Evolutionary conservation across 73 alveolate genomes (phyloP).

Genomic region (Paramecium tetraurelia): DNA sequence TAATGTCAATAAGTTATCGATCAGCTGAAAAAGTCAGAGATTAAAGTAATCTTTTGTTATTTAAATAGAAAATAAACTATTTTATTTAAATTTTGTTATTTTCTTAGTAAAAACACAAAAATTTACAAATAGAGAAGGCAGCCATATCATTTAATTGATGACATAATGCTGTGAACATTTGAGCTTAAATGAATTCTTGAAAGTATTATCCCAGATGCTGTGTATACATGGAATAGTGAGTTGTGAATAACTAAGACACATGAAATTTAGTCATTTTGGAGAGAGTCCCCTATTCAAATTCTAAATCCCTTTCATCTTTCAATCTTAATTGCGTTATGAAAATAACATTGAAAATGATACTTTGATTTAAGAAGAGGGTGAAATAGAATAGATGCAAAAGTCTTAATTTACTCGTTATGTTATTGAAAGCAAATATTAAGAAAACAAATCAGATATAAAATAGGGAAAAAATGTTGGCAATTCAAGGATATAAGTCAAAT

Average conservation of each 20-base stretch:
- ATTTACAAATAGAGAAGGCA: neutral
- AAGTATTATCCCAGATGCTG: neutral
- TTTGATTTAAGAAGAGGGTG: neutral
- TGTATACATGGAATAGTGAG: constrained; percentile 42
- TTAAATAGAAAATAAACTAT: constrained; percentile 4
- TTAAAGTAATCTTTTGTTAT: neutral
- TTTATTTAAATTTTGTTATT: constrained; percentile 1
- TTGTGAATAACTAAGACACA: neutral
- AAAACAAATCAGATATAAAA: neutral
- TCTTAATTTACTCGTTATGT: neutral
- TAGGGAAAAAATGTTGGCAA: neutral
- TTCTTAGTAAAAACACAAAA: constrained; percentile 1
- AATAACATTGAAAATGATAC: neutral
- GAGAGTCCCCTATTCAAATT: constrained; percentile 9
- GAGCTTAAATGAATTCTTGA: constrained; percentile 9
- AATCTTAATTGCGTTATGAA: constrained; percentile 38
- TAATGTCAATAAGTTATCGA: neutral
- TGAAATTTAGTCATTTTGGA: constrained; percentile 33
- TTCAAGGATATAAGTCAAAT: neutral
- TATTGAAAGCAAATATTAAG: neutral
- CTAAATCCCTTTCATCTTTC: constrained; percentile 3
- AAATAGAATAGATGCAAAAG: neutral
- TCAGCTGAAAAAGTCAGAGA: constrained; percentile 53
- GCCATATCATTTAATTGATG: neutral
- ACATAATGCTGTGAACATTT: neutral